phyloP scores from a whole-genome alignment of 1,284 basidiomycete species.

The Trichosporon sp. region DNA sequence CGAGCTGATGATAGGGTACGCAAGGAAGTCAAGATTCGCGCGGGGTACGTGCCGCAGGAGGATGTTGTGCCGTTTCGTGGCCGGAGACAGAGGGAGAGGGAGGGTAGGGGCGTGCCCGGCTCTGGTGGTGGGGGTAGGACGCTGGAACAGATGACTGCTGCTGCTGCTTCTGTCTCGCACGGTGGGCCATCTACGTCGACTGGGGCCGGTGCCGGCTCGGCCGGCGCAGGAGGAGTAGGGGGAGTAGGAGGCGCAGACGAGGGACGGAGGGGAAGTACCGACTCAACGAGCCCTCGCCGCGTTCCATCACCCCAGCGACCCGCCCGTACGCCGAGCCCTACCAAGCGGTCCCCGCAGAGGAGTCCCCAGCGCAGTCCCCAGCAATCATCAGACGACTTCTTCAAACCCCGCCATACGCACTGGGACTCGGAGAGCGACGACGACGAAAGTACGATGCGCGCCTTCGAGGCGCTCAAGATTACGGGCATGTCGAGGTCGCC shows the following conservation, averaged over 20 bases:
- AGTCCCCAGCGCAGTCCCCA: background rate
- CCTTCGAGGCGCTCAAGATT: slow-evolving; percentile 21
- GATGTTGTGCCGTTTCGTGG: slow-evolving; percentile 80
- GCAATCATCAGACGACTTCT: background rate
- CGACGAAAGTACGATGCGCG: slow-evolving; percentile 26
- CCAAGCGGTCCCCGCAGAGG: background rate
- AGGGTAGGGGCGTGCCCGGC: slow-evolving; percentile 47
- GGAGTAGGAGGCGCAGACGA: too few relatives aligned
- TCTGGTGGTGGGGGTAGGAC: background rate
- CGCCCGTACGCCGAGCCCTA: background rate
- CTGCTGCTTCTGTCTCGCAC: background rate
- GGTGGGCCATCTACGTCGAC: background rate
- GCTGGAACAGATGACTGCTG: background rate
- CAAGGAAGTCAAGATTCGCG: slow-evolving; percentile 83
- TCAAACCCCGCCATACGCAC: slow-evolving; percentile 5
- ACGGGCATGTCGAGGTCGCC: background rate
- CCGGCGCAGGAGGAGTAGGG: too few relatives aligned
- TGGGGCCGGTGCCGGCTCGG: background rate
- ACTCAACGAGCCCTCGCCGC: too few relatives aligned
- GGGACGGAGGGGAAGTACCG: too few relatives aligned
- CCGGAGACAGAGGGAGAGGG: slow-evolving; percentile 64
- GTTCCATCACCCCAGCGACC: too few relatives aligned
- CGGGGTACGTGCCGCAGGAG: slow-evolving; percentile 91
- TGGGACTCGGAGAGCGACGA: slow-evolving; percentile 33
- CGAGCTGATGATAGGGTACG: slow-evolving; percentile 59